phyloP scores from a whole-genome alignment of 2,329 filamentous ascomycete genomes.

The Xylaria hypoxylon region DNA sequence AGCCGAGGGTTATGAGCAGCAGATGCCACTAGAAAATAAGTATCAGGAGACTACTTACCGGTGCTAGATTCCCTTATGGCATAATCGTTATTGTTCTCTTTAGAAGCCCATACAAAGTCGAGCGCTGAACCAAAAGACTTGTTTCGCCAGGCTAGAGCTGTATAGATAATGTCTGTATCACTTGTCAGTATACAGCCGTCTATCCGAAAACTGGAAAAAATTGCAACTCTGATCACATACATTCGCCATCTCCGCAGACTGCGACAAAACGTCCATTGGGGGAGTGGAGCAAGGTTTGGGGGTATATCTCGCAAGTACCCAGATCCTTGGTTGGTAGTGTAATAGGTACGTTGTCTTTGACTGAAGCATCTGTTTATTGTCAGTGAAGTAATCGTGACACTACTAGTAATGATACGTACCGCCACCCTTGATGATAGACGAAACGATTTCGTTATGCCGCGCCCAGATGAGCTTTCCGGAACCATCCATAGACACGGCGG shows the following conservation, averaged over 20 bases:
- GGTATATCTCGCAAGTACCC: slow-evolving; percentile 95
- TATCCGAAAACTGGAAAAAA: not conserved
- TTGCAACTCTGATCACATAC: slow-evolving; percentile 16
- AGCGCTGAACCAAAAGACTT: slow-evolving; percentile 96
- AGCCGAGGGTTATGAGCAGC: not conserved
- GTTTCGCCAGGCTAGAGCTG: slow-evolving; percentile 94
- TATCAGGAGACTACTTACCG: slow-evolving; percentile 57
- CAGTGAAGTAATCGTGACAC: slow-evolving; percentile 43
- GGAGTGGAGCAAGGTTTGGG: slow-evolving; percentile 93
- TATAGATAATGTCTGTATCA: slow-evolving; percentile 85
- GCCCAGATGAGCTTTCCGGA: slow-evolving; percentile 98
- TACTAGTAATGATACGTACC: slow-evolving; percentile 56
- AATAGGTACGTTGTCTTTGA: slow-evolving; percentile 92
- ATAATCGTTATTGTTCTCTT: slow-evolving; percentile 98
- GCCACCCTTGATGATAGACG: slow-evolving; percentile 92
- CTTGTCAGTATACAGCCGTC: slow-evolving; percentile 9
- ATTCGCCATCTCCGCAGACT: slow-evolving; percentile 93
- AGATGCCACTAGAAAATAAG: not conserved
- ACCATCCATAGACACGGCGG: slow-evolving; percentile 95
- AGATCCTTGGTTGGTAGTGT: slow-evolving; percentile 92
- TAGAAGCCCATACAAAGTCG: slow-evolving; percentile 96
- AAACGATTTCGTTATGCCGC: slow-evolving; percentile 93
- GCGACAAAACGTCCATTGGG: slow-evolving; percentile 89
- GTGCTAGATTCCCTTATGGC: slow-evolving; percentile 95
- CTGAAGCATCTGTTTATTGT: slow-evolving; percentile 69